Evolutionary conservation across 192 early-diverging fungal species (phyloP), one percentile per base, ranked within the genome.

Genomic region (Coemansia sp.): DNA sequence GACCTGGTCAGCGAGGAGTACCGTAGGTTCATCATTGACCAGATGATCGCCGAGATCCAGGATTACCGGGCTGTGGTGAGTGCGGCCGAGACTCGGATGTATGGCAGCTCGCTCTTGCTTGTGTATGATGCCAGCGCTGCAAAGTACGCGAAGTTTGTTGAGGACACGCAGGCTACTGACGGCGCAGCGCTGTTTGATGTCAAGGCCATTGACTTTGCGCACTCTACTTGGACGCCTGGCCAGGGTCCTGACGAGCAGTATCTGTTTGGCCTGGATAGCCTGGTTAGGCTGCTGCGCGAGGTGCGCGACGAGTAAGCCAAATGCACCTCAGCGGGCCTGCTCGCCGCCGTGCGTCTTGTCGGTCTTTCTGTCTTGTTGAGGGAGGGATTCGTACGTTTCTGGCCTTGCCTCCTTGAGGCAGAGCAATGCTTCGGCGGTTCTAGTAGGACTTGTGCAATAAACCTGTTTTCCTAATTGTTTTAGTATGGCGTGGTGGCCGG

Each of bases 151-250:
- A 64, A 55, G n/a, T 48, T 83, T 41, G 29, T 77, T n/a, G 52
- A 32, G 30, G 30, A 32, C 30, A 32, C 11, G 5, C 6, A 32
- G 30, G 30, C 5, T 32, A 32, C 6, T 32, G 30, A 11, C 30
- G n/a, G n/a, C 53, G 51, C 20, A 45, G 60, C 13, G 63, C 50
- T 87, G 40, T 72, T 82, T 1, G 83, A 89, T 50, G 58, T 90
- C 45, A 80, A 81, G 22, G 38, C 90, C 9, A 94, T 97, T 53
- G 94, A 97, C 63, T 95, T 95, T 87, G 90, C 85, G 3, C 93
- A 93, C 67, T 86, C 90, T 11, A 67, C 77, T 33, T 92, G 89
- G 69, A 53, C 55, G 8, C 64, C 80, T 20, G 78, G 78, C 19
- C 51, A 67, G 38, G 86, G 86, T 2, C 79, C 63, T 9, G 91